Evolutionary conservation across 1,284 basidiomycete species (phyloP).

Genomic region (Sporisorium sorghi): DNA sequence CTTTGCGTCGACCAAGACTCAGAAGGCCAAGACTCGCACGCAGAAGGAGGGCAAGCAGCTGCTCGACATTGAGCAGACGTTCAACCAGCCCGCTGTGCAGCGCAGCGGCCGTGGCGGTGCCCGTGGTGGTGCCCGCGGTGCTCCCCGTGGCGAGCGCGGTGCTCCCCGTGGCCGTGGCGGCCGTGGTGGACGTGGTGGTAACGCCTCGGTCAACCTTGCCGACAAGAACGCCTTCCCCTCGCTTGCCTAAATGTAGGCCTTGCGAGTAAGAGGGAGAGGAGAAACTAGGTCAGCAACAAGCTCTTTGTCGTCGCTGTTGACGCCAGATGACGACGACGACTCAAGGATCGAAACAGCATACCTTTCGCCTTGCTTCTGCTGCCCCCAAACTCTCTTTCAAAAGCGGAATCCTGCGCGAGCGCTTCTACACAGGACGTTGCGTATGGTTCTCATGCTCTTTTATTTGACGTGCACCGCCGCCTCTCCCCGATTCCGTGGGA

Average conservation of each 20-base stretch:
- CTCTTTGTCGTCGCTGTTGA: no score
- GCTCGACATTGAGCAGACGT: conserved; percentile 65
- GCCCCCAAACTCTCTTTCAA: conserved; percentile 3
- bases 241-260: conserved; percentile 53
- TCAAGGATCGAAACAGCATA: not conserved
- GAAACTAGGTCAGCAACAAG: conserved; percentile 8
- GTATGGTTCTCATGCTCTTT: conserved; percentile 4
- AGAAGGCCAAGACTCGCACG: conserved; percentile 49
- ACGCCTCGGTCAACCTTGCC: conserved; percentile 73
- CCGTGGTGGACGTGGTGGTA: conserved; percentile 73
- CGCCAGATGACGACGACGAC: not conserved
- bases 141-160: conserved; percentile 53
- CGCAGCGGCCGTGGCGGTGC: conserved; percentile 56
- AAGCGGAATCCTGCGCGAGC: conserved; percentile 7
- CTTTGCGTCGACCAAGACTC: conserved; percentile 56
- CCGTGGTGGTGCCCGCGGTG: conserved; percentile 50
- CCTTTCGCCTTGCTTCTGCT: no score
- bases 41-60: conserved; percentile 64
- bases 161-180: conserved; percentile 70
- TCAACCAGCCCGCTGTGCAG: conserved; percentile 56
- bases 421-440: conserved; percentile 7
- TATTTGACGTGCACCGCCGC: conserved; percentile 15
- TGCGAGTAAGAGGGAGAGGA: no score
- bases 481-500: not conserved
- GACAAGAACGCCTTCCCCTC: conserved; percentile 68